A percentile compares a stretch with the other conserved stretches of the same genome.
These are phyloP conservation scores for Mycoemilia scoparia DNA, from an alignment of 192 early-diverging fungal species.

Conservation along the genomic window DNA sequence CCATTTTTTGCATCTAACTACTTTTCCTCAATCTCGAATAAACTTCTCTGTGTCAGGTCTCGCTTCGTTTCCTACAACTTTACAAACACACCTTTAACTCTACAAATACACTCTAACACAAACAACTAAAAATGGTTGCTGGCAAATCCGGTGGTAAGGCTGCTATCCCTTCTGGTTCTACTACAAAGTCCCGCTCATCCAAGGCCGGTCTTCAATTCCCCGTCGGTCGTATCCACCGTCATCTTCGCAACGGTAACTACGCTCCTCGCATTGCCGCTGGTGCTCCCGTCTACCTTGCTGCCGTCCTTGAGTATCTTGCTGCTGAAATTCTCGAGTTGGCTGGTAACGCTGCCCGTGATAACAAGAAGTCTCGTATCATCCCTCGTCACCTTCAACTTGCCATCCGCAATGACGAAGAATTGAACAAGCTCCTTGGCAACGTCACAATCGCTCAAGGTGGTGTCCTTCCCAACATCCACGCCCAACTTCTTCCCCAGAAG, in stretches of 20 bases:
- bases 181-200: slow-evolving; percentile 56
- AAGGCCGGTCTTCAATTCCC: slow-evolving; percentile 93
- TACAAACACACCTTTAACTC: no score
- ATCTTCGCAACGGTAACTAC: slow-evolving; percentile 86
- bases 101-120: no score
- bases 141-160: slow-evolving; percentile 61
- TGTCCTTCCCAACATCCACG: slow-evolving; percentile 87
- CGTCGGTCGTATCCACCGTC: slow-evolving; percentile 91
- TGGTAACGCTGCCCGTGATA: slow-evolving; percentile 86
- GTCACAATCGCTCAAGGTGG: slow-evolving; percentile 89
- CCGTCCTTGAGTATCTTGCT: slow-evolving; percentile 87
- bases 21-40: no score
- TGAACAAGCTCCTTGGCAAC: slow-evolving; percentile 78
- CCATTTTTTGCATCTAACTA: no score
- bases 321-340: slow-evolving; percentile 95
- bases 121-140: slow-evolving; percentile 34
- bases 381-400: slow-evolving; percentile 87
- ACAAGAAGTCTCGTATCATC: slow-evolving; percentile 91
- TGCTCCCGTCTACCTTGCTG: slow-evolving; percentile 88
- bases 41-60: no score
- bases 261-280: slow-evolving; percentile 82
- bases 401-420: slow-evolving; percentile 90
- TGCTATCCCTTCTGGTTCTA: slow-evolving; percentile 24
- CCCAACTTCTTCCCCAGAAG: slow-evolving; percentile 68
- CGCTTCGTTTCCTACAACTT: no score